These are phyloP conservation scores for Lentinus tigrinus DNA, from an alignment of 768 basidiomycete species.

Conservation along the genomic window DNA sequence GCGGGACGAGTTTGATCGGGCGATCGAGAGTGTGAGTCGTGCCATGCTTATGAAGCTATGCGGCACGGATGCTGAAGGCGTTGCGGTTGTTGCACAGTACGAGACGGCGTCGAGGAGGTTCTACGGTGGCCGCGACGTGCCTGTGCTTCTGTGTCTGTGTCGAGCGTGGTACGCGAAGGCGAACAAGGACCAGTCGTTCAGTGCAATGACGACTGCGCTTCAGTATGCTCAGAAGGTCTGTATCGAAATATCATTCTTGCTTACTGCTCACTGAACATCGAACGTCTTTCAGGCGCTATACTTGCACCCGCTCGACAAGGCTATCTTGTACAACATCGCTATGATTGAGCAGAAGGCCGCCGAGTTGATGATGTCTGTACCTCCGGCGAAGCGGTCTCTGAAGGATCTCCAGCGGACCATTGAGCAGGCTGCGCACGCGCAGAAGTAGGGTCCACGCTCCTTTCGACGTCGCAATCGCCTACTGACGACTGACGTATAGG, in stretches of 20 bases:
- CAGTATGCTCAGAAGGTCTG: slow-evolving; percentile 77
- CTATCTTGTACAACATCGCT: slow-evolving; percentile 91
- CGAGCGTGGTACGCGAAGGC: slow-evolving; percentile 95
- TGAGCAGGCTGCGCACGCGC: slow-evolving; percentile 80
- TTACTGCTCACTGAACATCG: not conserved
- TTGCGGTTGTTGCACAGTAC: slow-evolving; percentile 52
- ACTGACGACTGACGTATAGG: slow-evolving; percentile 36
- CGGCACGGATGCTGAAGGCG: not conserved
- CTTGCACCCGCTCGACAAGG: slow-evolving; percentile 84
- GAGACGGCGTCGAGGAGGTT: slow-evolving; percentile 85
- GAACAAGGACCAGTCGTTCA: slow-evolving; percentile 81
- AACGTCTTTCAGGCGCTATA: slow-evolving; percentile 65
- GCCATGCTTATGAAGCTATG: not conserved
- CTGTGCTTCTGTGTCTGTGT: slow-evolving; percentile 81
- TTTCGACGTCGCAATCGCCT: not conserved
- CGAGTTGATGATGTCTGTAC: slow-evolving; percentile 79
- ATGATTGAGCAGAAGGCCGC: slow-evolving; percentile 98
- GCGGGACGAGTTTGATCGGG: slow-evolving; percentile 91
- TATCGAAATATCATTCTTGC: not conserved
- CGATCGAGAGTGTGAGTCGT: slow-evolving; percentile 85
- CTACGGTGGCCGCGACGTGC: slow-evolving; percentile 69
- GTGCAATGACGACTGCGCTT: slow-evolving; percentile 81
- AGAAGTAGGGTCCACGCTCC: slow-evolving; percentile 54
- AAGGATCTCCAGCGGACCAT: slow-evolving; percentile 78
- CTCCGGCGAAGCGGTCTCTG: slow-evolving; percentile 73